phyloP scores from a whole-genome alignment of 2,329 filamentous ascomycete genomes.

The Ramularia endophylla region DNA sequence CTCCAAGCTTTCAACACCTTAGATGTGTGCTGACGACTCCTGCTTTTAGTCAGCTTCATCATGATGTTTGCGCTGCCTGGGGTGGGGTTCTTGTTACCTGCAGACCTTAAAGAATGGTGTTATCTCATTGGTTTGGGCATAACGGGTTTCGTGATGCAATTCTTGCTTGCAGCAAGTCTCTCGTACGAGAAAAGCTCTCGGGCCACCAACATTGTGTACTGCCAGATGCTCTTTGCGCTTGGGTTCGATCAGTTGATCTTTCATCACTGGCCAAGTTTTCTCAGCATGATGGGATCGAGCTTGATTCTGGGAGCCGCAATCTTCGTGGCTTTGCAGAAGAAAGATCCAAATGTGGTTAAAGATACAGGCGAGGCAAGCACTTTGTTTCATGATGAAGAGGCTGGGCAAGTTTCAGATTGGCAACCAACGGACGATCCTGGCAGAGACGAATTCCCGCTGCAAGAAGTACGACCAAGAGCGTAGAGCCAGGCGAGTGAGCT shows the following conservation, averaged over 20 bases:
- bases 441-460: no score
- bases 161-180: constrained; percentile 72
- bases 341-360: not conserved
- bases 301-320: constrained; percentile 61
- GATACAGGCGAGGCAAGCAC: no score
- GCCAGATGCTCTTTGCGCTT: constrained; percentile 64
- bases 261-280: constrained; percentile 50
- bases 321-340: constrained; percentile 54
- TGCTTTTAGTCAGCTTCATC: constrained; percentile 57
- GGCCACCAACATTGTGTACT: constrained; percentile 63
- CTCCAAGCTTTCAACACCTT: no score
- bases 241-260: constrained; percentile 59
- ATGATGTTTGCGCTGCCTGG: constrained; percentile 53
- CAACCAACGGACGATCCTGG: no score
- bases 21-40: no score
- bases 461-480: no score
- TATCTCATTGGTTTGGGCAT: constrained; percentile 63
- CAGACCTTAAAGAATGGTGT: constrained; percentile 54
- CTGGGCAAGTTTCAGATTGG: no score
- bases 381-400: no score
- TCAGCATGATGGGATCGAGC: constrained; percentile 56
- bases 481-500: no score
- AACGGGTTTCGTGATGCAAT: constrained; percentile 79
- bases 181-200: constrained; percentile 60
- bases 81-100: constrained; percentile 53